Percentiles rank a stretch among this genome's conserved stretches.
phyloP scores from a whole-genome alignment of 768 basidiomycete species.

The Chiua virens region DNA sequence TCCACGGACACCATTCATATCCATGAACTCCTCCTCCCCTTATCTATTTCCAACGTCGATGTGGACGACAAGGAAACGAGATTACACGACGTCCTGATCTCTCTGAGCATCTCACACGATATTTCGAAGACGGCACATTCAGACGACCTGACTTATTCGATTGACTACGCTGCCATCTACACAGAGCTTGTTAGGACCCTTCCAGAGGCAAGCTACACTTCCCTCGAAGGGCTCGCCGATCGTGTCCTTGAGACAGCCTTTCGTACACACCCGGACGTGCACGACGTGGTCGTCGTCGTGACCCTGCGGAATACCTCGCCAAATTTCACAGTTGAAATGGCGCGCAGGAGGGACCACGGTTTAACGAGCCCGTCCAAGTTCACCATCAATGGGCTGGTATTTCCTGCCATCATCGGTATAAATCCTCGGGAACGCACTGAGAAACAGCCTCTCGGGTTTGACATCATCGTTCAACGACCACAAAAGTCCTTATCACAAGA shows the following conservation, averaged over 20 bases:
- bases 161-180: constrained; percentile 58
- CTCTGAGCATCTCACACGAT: constrained; percentile 51
- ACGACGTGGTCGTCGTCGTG: constrained; percentile 44
- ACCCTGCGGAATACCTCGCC: constrained; percentile 46
- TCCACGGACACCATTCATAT: constrained; percentile 41
- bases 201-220: constrained; percentile 30
- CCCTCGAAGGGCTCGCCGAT: constrained; percentile 48
- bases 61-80: constrained; percentile 32
- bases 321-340: constrained; percentile 33
- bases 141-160: constrained; percentile 51
- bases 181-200: constrained; percentile 29
- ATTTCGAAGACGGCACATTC: constrained; percentile 46
- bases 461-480: constrained; percentile 39
- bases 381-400: constrained; percentile 41
- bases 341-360: constrained; percentile 20
- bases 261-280: constrained; percentile 30
- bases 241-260: constrained; percentile 40
- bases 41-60: constrained; percentile 33
- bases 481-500: background rate
- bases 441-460: constrained; percentile 58
- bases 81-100: constrained; percentile 54
- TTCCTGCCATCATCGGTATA: constrained; percentile 64
- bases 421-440: constrained; percentile 64
- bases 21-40: constrained; percentile 46
- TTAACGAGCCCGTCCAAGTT: constrained; percentile 22